These are phyloP conservation scores for Vitis labrusca DNA, from an alignment of 164 flowering plant species.

Conservation along the genomic window DNA sequence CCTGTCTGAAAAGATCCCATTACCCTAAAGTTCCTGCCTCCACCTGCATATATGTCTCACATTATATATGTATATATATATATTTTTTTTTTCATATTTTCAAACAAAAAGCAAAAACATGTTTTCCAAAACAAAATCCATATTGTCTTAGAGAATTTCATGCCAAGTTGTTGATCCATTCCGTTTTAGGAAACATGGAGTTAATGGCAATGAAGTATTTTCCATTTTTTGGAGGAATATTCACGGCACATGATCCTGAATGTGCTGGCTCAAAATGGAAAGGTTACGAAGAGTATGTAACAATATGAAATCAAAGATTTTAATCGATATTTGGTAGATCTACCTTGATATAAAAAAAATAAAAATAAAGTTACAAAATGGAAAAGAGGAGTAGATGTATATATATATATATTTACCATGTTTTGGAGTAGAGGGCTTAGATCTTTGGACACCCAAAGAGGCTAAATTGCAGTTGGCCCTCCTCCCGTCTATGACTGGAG, in stretches of 20 bases:
- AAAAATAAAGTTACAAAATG: neutral
- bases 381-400: neutral
- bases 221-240: slow-evolving; percentile 21
- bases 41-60: slow-evolving; percentile 24
- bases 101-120: no score
- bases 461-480: slow-evolving; percentile 98
- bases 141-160: no score
- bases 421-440: slow-evolving; percentile 86
- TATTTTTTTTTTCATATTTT: no score
- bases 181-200: no score
- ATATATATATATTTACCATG: slow-evolving; percentile 42
- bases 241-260: slow-evolving; percentile 11
- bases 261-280: slow-evolving; percentile 7
- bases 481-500: slow-evolving; percentile 97
- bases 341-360: neutral
- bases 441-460: slow-evolving; percentile 85
- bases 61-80: no score
- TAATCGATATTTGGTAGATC: no score
- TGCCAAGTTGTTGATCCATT: no score
- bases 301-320: neutral
- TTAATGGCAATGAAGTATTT: neutral
- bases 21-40: slow-evolving; percentile 52
- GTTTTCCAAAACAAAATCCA: no score
- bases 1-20: slow-evolving; percentile 53
- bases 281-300: neutral